Evolutionary conservation across 2,329 filamentous ascomycete genomes (phyloP).

Genomic region (Nothophaeocryptopus gaeumannii): DNA sequence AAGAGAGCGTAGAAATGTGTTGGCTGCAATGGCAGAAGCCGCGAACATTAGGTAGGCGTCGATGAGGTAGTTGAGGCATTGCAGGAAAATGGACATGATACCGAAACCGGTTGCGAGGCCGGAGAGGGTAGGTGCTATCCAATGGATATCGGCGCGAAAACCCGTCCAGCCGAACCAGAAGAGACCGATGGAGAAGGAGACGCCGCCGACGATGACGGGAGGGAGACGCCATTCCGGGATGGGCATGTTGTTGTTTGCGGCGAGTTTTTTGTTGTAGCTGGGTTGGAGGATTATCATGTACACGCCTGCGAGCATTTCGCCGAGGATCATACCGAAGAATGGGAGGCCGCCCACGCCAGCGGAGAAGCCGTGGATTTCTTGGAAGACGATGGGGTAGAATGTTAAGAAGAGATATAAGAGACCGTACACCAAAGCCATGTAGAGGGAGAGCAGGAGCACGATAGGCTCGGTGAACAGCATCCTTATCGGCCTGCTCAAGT

Average conservation of each 20-base stretch:
- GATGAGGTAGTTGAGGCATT: constrained; percentile 44
- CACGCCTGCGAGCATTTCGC: constrained; percentile 31
- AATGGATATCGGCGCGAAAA: constrained; percentile 37
- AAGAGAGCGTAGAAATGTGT: constrained; percentile 44
- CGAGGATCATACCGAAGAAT: constrained; percentile 69
- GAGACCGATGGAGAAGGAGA: constrained; percentile 37
- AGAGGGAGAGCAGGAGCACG: constrained; percentile 47
- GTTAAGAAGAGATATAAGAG: constrained; percentile 83
- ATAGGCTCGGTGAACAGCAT: constrained; percentile 52
- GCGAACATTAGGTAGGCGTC: constrained; percentile 58
- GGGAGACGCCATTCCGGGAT: constrained; percentile 47
- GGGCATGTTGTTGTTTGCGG: constrained; percentile 41
- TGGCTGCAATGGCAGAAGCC: constrained; percentile 36
- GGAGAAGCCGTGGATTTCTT: constrained; percentile 66
- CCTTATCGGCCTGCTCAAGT: constrained; percentile 42
- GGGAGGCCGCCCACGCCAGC: constrained; percentile 70
- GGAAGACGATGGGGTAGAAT: constrained; percentile 78
- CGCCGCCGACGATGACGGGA: constrained; percentile 49
- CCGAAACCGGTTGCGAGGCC: constrained; percentile 44
- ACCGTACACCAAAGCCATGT: constrained; percentile 39
- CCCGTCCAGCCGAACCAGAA: constrained; percentile 49
- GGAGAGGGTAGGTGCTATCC: constrained; percentile 46
- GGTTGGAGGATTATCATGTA: constrained; percentile 31
- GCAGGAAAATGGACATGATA: constrained; percentile 43
- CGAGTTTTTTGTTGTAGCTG: constrained; percentile 32